phyloP scores from a whole-genome alignment of 441 rosid species.

The Populus hybrid region DNA sequence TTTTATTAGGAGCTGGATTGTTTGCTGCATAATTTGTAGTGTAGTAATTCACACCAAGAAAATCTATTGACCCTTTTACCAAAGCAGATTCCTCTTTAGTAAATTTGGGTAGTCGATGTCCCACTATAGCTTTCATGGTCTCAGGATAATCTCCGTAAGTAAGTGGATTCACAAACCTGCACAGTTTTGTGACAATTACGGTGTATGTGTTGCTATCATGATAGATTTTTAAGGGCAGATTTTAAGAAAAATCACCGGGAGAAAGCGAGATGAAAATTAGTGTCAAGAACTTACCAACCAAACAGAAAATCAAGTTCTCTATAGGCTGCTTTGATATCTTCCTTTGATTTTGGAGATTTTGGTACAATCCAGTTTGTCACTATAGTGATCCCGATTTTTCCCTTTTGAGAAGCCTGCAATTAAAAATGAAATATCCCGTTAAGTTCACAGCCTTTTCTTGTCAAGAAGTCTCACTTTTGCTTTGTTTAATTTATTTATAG shows the following conservation, averaged over 20 bases:
- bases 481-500: no score
- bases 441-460: background rate
- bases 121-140: conserved; percentile 31
- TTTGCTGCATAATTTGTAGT: conserved; percentile 32
- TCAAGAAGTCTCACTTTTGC: no score
- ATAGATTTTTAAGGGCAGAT: background rate
- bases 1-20: background rate
- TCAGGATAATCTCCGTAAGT: conserved; percentile 41
- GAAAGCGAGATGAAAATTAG: background rate
- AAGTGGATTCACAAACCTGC: conserved; percentile 38
- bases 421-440: background rate
- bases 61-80: conserved; percentile 45
- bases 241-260: background rate
- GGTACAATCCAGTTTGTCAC: conserved; percentile 20
- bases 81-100: conserved; percentile 26
- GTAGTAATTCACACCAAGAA: conserved; percentile 47
- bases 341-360: background rate
- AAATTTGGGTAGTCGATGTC: conserved; percentile 44
- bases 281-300: conserved; percentile 22
- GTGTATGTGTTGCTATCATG: background rate
- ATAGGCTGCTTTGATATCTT: conserved; percentile 15
- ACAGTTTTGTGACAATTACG: background rate
- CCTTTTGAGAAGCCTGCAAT: conserved; percentile 23
- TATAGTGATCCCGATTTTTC: conserved; percentile 22
- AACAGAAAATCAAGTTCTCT: conserved; percentile 22